Base-by-base conservation (phyloP, 441 rosid species). In the Pelargonium cotyledonis region DNA sequence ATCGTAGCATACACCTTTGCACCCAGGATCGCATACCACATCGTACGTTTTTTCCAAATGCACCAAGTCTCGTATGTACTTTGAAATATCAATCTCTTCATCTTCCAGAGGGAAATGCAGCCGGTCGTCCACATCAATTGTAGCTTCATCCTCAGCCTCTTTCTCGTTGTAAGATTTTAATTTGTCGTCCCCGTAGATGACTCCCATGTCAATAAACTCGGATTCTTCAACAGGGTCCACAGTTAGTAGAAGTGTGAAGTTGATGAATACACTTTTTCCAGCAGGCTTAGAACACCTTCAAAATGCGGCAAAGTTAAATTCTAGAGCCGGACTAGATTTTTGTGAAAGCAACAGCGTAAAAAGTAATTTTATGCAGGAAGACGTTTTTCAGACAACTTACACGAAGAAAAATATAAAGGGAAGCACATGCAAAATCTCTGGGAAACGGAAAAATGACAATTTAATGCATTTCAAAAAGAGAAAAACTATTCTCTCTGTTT, bases 61-160 rank as follows among this genome's bases (percentile, higher is more conserved):
- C 73, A 94, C 84, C 79, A 82, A 51, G 81, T 91, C 97, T 78
- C 93, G 79, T 70, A 91, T 75, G 82, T 87, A 80, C 85, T 91
- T 89, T 3, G 92, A 89, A 40, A 93, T 88, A 67, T 93, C 98
- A 2, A 91, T 76, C 72, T 93, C 91, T 70, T 80, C 85, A 68
- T 81, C 80, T 73, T 82, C 87, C 0, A 74, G 74, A 1, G 96
- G 93, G 68, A 94, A 89, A 78, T 94, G 81, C 23, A 87, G 81
- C 74, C 83, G 71, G 76, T 94, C 97, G 63, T 94, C 96, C 88
- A 88, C 83, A 77, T 91, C 95, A 31, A 91, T 83, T 14, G 70
- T 80, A 26, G 82, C 77, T 10, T 78, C 87, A 23, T 23, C 26
- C 0, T 71, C 80, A 2, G 74, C 89, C 43, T 65, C 77, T 18